Evolutionary conservation across 345 rosid species (phyloP), one percentile per base, ranked within the genome.

Genomic region (Dimocarpus longan): DNA sequence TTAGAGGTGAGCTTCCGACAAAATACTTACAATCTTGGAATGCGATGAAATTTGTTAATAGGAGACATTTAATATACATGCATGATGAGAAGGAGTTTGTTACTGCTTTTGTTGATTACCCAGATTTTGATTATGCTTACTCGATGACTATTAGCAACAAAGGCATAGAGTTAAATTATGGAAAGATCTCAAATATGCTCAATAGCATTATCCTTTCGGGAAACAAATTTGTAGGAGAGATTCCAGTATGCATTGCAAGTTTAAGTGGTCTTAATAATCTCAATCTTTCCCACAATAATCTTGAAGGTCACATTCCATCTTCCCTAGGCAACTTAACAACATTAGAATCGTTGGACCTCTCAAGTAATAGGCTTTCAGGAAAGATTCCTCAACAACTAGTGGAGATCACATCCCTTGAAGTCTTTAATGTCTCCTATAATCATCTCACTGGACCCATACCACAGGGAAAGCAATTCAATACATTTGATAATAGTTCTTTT

Each of bases 51-150:
- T 5, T 50, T 13, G 56, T 50, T 5, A 2, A 50, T 50, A 5
- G 56, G 16, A 50, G 56, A 5, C 56, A 12, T 5, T 5, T 50
- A 3, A 10, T 16, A 13, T 50, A 50, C 56, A 50, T 50, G 56
- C 56, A 50, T 50, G 56, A 50, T 3, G 16, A 50, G 56, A 11
- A 11, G 13, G 2, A 2, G 5, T 16, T 16, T 50, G 13, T 50
- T 3, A 0, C 0, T 3, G 0, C 13, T 1, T 16, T 5, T 50
- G 28, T n/a, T n/a, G 5, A 0, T 3, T 13, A 13, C 13, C 16
- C 12, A 0, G 4, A 11, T 50, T 50, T 5, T 50, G 18, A 50
- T 50, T 50, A 50, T 50, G 6, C 56, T 10, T 50, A 50, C 5
- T 50, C 56, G 16, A 50, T 50, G 56, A 50, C 15, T 11, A 50